Evolutionary conservation across 129 eudicot genomes (phyloP), one percentile per base, ranked within the genome.

Genomic region (Lonicera japonica): DNA sequence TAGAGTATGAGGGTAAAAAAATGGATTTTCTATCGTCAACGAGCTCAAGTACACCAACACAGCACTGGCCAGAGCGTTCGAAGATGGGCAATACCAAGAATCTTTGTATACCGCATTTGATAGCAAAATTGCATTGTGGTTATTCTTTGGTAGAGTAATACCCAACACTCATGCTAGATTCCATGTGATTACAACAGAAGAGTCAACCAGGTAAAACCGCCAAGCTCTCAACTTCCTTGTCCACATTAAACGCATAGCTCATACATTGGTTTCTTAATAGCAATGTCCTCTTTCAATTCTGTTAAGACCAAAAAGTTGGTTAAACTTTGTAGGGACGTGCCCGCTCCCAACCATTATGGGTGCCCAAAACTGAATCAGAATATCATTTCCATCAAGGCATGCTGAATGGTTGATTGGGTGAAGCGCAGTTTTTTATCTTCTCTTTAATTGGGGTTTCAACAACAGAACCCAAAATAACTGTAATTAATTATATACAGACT

Each of bases 1-100:
- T 17, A 54, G 1, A 54, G 23, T 19, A 54, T 17, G 14, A 54
- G 13, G 25, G 23, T 17, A 1, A 18, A 11, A 21, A 54, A 54
- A 12, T 22, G 20, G 15, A 24, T 17, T 54, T 21, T 18, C 15
- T 20, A n/a, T n/a, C n/a, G 19, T 56, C 34, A 25, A 24, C 39
- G 14, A 23, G n/a, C 61, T 56, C 61, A 56, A 56, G 61, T 23
- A 56, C 61, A 56, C 61, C 61, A 13, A 56, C 61, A 25, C 61
- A 56, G 19, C 61, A 13, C 41, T 25, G 40, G 11, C 61, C 18
- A 56, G 15, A 25, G 5, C 16, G 18, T 11, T 56, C 40, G 9
- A 56, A 56, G 18, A 56, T 19, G 8, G 61, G 58, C 58, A 54
- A 54, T 0, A 11, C 20, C 7, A 5, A 54, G 21, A 25, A 18